Evolutionary conservation across 352 stramenopile genomes (phyloP).

Genomic region (Globisporangium okanoganense): DNA sequence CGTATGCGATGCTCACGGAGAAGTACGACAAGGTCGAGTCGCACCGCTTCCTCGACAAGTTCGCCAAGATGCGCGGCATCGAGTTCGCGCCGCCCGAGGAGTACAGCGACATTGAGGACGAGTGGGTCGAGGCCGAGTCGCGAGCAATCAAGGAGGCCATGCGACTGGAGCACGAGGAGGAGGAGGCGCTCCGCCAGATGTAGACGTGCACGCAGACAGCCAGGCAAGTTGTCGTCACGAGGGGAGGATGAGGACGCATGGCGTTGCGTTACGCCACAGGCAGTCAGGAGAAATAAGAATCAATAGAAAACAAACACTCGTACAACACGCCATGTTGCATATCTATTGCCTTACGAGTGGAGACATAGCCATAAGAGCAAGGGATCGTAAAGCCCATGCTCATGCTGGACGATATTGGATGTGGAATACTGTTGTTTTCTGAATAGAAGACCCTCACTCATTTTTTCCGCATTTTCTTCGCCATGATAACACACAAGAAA

Average conservation of each 20-base stretch:
- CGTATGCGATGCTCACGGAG: constrained; percentile 72
- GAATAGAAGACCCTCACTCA: not conserved
- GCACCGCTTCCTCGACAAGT: constrained; percentile 82
- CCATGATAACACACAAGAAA: constrained; percentile 2
- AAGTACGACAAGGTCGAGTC: constrained; percentile 84
- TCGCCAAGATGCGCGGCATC: constrained; percentile 73
- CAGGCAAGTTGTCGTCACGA: not conserved
- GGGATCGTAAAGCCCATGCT: not conserved
- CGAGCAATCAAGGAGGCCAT: constrained; percentile 81
- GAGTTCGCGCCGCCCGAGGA: constrained; percentile 71
- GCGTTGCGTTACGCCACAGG: not conserved
- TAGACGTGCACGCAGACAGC: too few relatives aligned
- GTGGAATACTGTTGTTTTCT: not conserved
- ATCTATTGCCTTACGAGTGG: not conserved
- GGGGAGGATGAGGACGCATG: not conserved
- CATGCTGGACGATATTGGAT: not conserved
- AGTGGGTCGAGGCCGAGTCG: constrained; percentile 78
- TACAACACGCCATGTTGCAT: not conserved
- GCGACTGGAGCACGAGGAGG: constrained; percentile 80
- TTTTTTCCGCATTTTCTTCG: not conserved
- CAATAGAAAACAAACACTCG: constrained; percentile 8
- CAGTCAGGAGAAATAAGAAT: not conserved
- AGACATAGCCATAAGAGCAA: not conserved
- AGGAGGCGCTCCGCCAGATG: constrained; percentile 67
- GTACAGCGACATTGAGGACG: constrained; percentile 79